Base-by-base conservation (phyloP, 768 basidiomycete species). In the Boletus subcaerulescens region DNA sequence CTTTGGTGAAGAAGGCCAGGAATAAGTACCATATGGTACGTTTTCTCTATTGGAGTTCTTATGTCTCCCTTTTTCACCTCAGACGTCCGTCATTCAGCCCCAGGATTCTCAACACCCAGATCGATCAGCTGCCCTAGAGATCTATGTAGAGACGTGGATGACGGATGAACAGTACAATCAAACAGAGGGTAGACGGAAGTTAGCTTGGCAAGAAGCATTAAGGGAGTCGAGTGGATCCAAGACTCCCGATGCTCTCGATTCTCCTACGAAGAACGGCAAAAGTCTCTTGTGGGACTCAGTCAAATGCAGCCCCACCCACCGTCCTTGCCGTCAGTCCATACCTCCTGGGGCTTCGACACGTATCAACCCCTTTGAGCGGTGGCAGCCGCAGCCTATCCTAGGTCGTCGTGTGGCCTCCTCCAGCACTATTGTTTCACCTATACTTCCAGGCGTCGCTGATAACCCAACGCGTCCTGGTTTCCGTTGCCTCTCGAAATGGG, bases 81-180 rank as follows among this genome's bases (percentile, higher is more conserved):
- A 66, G 32, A 36, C 33, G 24, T 10, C 11, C n/a, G 53, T 35
- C 42, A 36, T 59, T 20, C n/a, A 91, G 90, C 90, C 90, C 4
- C 73, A 79, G 50, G 90, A 92, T 65, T 91, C 89, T 9, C 78
- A 82, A 55, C 89, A 92, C 66, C 86, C 88, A 5, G 90, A 92
- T 69, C 80, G 81, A 42, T 72, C 81, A 50, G 82, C 79, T 20
- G 81, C 84, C 55, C 72, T 90, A 24, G 83, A 88, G 57, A 83
- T 91, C 31, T 87, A 80, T 60, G 80, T 91, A n/a, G 89, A 91
- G 66, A 77, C 76, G 18, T 93, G 90, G 90, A 76, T 90, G 50
- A 83, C 83, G 12, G 89, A 91, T 52, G 86, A 84, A 53, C 84
- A 89, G 60, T 86, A 88, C 66, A 74, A 77, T 47, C 76, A 77